Evolutionary conservation across 2,329 filamentous ascomycete genomes (phyloP).

Genomic region (Talaromyces sp.): DNA sequence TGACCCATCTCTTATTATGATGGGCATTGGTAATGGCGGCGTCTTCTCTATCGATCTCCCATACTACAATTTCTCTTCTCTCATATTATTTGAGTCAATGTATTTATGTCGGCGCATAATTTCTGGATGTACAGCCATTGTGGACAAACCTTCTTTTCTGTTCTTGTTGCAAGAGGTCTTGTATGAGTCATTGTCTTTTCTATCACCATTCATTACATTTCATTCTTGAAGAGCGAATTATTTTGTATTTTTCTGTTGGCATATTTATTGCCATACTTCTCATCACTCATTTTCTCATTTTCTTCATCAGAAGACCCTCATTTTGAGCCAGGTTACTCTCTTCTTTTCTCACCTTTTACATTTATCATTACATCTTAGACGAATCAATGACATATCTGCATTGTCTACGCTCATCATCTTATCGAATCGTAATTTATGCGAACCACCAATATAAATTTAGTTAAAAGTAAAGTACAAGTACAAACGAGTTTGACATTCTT

Average conservation of each 20-base stretch:
- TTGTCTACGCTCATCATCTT: not conserved
- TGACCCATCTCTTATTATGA: conserved; percentile 3
- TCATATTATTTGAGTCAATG: conserved; percentile 14
- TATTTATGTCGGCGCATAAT: conserved; percentile 15
- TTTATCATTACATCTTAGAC: conserved; percentile 7
- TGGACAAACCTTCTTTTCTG: conserved; percentile 10
- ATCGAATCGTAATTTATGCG: not conserved
- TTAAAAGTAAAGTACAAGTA: no score
- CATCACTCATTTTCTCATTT: not conserved
- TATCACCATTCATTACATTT: conserved; percentile 6
- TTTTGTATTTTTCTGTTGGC: conserved; percentile 11
- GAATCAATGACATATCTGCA: conserved; percentile 16
- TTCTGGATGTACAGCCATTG: conserved; percentile 15
- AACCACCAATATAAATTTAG: no score
- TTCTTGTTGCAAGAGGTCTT: conserved; percentile 7
- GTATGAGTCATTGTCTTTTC: conserved; percentile 10
- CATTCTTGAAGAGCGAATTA: conserved; percentile 11
- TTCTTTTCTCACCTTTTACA: not conserved
- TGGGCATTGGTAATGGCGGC: conserved; percentile 16
- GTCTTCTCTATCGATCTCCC: conserved; percentile 7
- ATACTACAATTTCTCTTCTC: conserved; percentile 5
- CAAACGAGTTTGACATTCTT: no score
- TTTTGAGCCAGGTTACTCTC: conserved; percentile 11
- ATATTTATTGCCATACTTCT: not conserved
- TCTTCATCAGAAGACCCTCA: conserved; percentile 5